These are phyloP conservation scores for Trichosporon sp. DNA, from an alignment of 1,284 basidiomycete species.

Conservation along the genomic window DNA sequence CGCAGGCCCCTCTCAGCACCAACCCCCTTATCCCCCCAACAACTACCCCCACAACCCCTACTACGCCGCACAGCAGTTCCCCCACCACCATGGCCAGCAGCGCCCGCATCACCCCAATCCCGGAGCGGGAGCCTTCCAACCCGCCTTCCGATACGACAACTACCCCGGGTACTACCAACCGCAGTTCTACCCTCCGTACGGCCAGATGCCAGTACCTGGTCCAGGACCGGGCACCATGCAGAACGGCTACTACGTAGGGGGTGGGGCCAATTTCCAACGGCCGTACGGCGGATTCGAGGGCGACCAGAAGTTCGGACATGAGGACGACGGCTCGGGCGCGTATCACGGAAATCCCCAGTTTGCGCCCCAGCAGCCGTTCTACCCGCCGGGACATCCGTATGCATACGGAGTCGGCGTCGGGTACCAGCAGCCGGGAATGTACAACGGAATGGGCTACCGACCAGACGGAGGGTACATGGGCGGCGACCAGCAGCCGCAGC, in stretches of 20 bases:
- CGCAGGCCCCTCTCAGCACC: constrained; percentile 31
- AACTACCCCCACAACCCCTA: constrained; percentile 29
- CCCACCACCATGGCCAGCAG: constrained; percentile 26
- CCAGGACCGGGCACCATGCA: constrained; percentile 53
- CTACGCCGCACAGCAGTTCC: constrained; percentile 23
- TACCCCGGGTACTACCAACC: constrained; percentile 23
- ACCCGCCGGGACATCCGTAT: constrained; percentile 51
- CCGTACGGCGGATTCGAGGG: constrained; percentile 21
- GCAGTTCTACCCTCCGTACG: constrained; percentile 33
- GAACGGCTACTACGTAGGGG: constrained; percentile 41
- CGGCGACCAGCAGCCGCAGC: constrained; percentile 20
- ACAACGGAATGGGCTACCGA: constrained; percentile 28
- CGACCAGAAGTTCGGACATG: constrained; percentile 20
- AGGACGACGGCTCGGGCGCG: constrained; percentile 4
- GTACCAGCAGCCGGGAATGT: constrained; percentile 33
- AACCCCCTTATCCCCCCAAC: constrained; percentile 25
- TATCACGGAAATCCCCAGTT: constrained; percentile 28
- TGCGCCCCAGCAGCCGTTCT: constrained; percentile 30
- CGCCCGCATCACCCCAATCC: constrained; percentile 27
- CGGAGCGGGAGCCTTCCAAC: constrained; percentile 29
- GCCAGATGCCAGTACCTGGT: constrained; percentile 43
- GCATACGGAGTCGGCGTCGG: constrained; percentile 50
- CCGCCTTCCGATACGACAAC: constrained; percentile 28
- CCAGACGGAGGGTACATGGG: constrained; percentile 25
- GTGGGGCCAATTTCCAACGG: constrained; percentile 19